Conservation (phyloP, 345 rosid genomes). For the Mercurialis annua region DNA sequence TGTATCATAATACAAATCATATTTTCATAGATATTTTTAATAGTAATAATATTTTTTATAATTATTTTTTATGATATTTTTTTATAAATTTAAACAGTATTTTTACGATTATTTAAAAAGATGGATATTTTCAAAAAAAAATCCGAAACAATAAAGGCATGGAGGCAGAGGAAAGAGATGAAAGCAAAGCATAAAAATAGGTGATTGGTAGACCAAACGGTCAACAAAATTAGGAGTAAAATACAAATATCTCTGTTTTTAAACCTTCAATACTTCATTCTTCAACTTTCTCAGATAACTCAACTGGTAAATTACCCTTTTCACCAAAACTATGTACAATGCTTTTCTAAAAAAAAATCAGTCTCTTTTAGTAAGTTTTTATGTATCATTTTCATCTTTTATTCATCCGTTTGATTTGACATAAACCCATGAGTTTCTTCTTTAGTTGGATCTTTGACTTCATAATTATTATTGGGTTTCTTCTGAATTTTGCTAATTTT, state of each 20-base stretch:
- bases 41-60: too few species aligned
- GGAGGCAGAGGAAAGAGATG: too few species aligned
- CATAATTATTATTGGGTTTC: not conserved
- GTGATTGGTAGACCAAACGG: not conserved
- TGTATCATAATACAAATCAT: too few species aligned
- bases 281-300: not conserved
- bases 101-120: too few species aligned
- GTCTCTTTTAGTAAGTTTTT: not conserved
- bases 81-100: too few species aligned
- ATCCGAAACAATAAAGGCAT: too few species aligned
- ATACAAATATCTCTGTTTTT: not conserved
- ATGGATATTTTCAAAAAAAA: too few species aligned
- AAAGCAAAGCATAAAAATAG: not conserved
- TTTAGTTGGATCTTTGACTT: constrained; percentile 1
- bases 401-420: not conserved
- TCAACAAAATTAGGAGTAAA: not conserved
- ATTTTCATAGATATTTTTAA: too few species aligned
- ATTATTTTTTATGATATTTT: too few species aligned
- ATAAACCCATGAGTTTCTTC: not conserved
- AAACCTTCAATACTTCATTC: not conserved
- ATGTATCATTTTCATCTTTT: not conserved
- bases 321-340: not conserved
- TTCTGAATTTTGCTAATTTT: not conserved
- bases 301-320: constrained; percentile 18
- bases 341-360: constrained; percentile 12